Evolutionary conservation across 1,284 basidiomycete genomes (phyloP).

Genomic region (Takashimella koratensis): DNA sequence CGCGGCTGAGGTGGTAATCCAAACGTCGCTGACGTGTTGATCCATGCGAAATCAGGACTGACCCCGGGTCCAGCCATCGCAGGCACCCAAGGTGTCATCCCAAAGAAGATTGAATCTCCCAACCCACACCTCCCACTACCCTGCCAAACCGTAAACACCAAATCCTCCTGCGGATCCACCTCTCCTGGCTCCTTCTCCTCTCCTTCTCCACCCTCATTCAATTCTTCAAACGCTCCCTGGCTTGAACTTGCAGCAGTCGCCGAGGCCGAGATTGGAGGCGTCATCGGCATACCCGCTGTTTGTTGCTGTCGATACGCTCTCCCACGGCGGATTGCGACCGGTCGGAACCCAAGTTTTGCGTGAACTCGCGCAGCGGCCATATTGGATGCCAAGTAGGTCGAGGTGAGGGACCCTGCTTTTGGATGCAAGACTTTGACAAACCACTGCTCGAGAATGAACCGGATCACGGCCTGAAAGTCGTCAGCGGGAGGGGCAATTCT

Average conservation of each 20-base stretch:
- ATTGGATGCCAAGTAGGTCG: neutral
- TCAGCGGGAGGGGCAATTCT: neutral
- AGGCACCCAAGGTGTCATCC: neutral
- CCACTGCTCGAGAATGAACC: neutral
- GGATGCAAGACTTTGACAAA: neutral
- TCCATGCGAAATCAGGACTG: neutral
- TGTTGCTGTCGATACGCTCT: neutral
- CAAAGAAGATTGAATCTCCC: neutral
- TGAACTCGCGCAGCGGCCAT: neutral
- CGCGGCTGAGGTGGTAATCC: too few relatives aligned
- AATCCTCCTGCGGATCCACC: neutral
- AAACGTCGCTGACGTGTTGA: neutral
- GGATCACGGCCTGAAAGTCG: neutral
- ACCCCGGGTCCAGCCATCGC: neutral
- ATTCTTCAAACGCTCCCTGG: too few relatives aligned
- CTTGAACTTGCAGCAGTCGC: too few relatives aligned
- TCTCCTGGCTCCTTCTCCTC: neutral
- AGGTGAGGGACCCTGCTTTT: neutral
- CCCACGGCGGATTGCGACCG: neutral
- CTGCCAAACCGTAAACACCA: neutral
- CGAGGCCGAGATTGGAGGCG: too few relatives aligned
- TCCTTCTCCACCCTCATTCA: neutral
- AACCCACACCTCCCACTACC: neutral
- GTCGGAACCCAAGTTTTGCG: neutral
- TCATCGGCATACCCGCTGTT: neutral